These are phyloP conservation scores for Kuraishia capsulata DNA, from an alignment of 805 yeast species.

Conservation along the genomic window DNA sequence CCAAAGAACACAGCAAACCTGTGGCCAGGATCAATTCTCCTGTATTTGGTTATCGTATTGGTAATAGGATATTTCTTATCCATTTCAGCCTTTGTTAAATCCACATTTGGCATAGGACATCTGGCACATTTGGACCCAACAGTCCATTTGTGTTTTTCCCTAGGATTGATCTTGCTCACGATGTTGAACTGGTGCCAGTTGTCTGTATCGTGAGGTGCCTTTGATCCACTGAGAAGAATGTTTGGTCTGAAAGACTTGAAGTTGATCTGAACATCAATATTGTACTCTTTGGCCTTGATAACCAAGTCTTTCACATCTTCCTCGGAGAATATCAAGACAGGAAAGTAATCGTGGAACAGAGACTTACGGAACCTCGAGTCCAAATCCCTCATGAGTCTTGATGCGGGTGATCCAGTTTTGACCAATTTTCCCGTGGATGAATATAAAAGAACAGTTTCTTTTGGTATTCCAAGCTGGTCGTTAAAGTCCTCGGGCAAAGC, in stretches of 20 bases:
- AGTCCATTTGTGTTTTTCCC: constrained; percentile 10
- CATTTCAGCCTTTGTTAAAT: constrained; percentile 10
- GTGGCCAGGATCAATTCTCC: constrained; percentile 19
- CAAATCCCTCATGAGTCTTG: constrained; percentile 3
- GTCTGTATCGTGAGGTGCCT: constrained; percentile 18
- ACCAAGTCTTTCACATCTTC: constrained; percentile 12
- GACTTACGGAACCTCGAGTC: constrained; percentile 9
- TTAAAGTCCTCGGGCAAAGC: constrained; percentile 11
- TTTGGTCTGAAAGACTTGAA: constrained; percentile 18
- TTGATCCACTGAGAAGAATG: constrained; percentile 10
- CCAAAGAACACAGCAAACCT: constrained; percentile 18
- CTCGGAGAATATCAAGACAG: constrained; percentile 15
- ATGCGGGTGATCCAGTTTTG: constrained; percentile 14
- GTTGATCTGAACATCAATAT: constrained; percentile 8
- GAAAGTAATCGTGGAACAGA: constrained; percentile 21
- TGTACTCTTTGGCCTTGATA: constrained; percentile 4
- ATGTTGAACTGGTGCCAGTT: constrained; percentile 15
- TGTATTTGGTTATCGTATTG: constrained; percentile 14
- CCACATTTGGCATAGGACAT: constrained; percentile 19
- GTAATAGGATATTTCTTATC: constrained; percentile 14
- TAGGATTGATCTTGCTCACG: constrained; percentile 4
- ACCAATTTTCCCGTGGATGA: constrained; percentile 17
- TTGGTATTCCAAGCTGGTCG: constrained; percentile 10
- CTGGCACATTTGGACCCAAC: constrained; percentile 18
- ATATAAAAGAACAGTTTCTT: constrained; percentile 12